phyloP scores from a whole-genome alignment of 2,329 filamentous ascomycete species.

The Fusarium coffeatum region DNA sequence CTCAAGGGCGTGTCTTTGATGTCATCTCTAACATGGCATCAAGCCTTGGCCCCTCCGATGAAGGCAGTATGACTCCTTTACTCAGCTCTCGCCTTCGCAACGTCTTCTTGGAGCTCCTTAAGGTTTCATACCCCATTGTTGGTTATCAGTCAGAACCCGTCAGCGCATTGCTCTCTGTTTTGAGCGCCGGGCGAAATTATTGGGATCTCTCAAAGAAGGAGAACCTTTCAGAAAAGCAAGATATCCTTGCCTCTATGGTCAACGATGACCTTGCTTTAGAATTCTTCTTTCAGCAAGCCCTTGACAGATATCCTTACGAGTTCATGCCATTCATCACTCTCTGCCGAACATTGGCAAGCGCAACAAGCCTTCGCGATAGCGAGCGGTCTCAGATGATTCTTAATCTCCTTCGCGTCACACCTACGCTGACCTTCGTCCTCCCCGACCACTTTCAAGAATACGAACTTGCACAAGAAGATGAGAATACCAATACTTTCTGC shows the following conservation, averaged over 20 bases:
- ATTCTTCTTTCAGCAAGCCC: conserved; percentile 73
- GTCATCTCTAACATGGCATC: conserved; percentile 64
- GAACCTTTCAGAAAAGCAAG: conserved; percentile 49
- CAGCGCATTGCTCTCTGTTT: conserved; percentile 71
- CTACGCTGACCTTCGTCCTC: conserved; percentile 82
- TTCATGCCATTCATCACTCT: conserved; percentile 81
- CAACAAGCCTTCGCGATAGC: conserved; percentile 48
- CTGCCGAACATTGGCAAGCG: conserved; percentile 69
- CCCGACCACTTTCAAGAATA: conserved; percentile 79
- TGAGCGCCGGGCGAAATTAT: conserved; percentile 66
- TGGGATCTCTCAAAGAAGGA: conserved; percentile 62
- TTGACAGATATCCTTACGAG: conserved; percentile 87
- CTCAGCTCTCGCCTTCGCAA: conserved; percentile 72
- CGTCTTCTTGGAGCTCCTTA: conserved; percentile 76
- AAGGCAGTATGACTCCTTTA: conserved; percentile 63
- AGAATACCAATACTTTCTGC: conserved; percentile 82
- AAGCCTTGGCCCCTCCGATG: conserved; percentile 58
- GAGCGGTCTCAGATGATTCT: conserved; percentile 65
- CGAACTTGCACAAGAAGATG: conserved; percentile 83
- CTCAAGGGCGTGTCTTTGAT: conserved; percentile 64
- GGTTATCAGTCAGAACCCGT: conserved; percentile 80
- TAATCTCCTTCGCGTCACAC: conserved; percentile 74
- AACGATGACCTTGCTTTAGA: conserved; percentile 62
- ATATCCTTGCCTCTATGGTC: conserved; percentile 51
- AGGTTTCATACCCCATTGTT: conserved; percentile 72